phyloP scores from a whole-genome alignment of 176 grass and related monocot genomes.

The Bothriochloa decipiens region DNA sequence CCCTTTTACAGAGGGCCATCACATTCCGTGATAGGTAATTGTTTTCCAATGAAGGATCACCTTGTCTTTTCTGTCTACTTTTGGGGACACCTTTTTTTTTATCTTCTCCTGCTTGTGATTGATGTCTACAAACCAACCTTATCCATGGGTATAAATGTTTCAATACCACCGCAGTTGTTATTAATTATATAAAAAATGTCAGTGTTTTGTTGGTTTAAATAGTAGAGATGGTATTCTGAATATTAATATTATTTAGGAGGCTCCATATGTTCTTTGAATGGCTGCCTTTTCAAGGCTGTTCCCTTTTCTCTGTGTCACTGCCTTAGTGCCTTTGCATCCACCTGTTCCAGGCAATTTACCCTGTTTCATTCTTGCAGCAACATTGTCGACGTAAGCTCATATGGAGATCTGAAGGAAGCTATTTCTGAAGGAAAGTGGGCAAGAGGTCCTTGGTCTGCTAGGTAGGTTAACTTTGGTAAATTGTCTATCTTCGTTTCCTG shows the following conservation, averaged over 20 bases:
- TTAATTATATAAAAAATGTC: background rate
- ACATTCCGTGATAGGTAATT: slow-evolving; percentile 90
- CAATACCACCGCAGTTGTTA: background rate
- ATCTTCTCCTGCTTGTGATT: background rate
- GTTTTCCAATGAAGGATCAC: background rate
- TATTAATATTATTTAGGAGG: background rate
- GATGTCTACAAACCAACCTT: background rate
- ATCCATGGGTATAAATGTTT: background rate
- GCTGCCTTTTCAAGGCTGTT: background rate
- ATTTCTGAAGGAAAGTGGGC: slow-evolving; percentile 95
- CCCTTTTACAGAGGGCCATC: slow-evolving; percentile 79
- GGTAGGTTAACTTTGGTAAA: slow-evolving; percentile 47
- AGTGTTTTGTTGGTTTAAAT: background rate
- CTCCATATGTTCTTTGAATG: background rate
- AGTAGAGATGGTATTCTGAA: background rate
- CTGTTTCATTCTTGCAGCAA: slow-evolving; percentile 54
- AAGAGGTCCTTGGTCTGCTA: slow-evolving; percentile 97
- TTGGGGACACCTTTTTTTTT: background rate
- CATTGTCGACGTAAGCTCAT: slow-evolving; percentile 89
- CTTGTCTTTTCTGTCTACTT: background rate
- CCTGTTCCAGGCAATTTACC: background rate
- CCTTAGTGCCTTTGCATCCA: background rate
- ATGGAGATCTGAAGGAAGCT: slow-evolving; percentile 76
- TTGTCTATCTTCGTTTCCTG: background rate
- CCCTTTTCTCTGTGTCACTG: background rate